These are phyloP conservation scores for Candida mesenterica DNA, from an alignment of 1,139 yeast species.

Conservation along the genomic window DNA sequence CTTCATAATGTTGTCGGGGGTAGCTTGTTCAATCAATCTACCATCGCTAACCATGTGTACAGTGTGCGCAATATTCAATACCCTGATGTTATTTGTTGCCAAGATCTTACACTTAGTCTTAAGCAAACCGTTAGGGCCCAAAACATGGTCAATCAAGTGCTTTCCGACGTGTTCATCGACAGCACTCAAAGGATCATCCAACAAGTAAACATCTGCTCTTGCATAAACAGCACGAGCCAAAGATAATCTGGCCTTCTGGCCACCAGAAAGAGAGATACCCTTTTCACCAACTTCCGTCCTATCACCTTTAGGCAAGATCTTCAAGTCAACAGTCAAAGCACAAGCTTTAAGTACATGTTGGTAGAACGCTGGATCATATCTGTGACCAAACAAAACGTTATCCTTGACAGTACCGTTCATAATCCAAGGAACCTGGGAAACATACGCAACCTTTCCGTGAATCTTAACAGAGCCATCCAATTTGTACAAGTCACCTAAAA, in stretches of 20 bases:
- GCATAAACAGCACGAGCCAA: conserved; percentile 95
- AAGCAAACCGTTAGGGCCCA: conserved; percentile 80
- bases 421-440: conserved; percentile 90
- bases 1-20: conserved; percentile 57
- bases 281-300: conserved; percentile 92
- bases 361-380: conserved; percentile 77
- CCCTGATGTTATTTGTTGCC: conserved; percentile 88
- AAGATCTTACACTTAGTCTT: conserved; percentile 73
- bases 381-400: conserved; percentile 86
- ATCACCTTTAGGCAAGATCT: conserved; percentile 83
- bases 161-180: conserved; percentile 94
- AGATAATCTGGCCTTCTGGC: conserved; percentile 92
- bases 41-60: conserved; percentile 77
- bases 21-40: conserved; percentile 73
- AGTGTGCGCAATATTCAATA: conserved; percentile 72
- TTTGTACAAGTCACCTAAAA: conserved; percentile 83
- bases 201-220: conserved; percentile 83
- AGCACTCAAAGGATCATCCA: conserved; percentile 93
- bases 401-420: conserved; percentile 92
- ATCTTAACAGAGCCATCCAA: conserved; percentile 71
- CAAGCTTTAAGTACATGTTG: conserved; percentile 81
- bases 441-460: conserved; percentile 85
- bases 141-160: conserved; percentile 73
- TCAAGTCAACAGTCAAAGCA: conserved; percentile 75
- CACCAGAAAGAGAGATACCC: conserved; percentile 95